Conservation (phyloP, 129 eudicot genomes). For the Flaveria trinervia region DNA sequence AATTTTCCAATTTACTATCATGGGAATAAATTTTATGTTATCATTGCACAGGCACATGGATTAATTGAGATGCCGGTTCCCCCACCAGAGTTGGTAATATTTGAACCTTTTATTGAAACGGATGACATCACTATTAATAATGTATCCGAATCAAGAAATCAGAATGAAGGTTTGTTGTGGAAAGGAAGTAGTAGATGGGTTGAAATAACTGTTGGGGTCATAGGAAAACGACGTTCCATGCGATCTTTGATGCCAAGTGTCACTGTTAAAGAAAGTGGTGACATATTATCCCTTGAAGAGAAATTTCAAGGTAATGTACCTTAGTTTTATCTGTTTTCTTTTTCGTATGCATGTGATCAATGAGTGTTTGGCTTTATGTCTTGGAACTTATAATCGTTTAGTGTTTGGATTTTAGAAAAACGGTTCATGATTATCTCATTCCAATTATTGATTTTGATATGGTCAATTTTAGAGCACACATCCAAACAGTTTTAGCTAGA, state of each 20-base stretch:
- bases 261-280: conserved; percentile 91
- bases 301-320: conserved; percentile 72
- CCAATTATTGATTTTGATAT: too few species aligned
- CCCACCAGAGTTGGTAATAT: conserved; percentile 77
- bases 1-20: not conserved
- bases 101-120: conserved; percentile 92
- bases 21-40: conserved; percentile 10
- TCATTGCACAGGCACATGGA: conserved; percentile 64
- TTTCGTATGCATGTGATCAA: not conserved
- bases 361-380: not conserved
- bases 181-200: conserved; percentile 92
- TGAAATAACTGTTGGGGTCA: conserved; percentile 87
- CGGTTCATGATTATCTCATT: not conserved
- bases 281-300: conserved; percentile 86
- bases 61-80: conserved; percentile 93
- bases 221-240: conserved; percentile 80
- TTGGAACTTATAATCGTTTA: not conserved
- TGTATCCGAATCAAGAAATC: conserved; percentile 51
- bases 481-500: not conserved
- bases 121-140: conserved; percentile 60
- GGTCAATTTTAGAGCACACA: not conserved
- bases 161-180: conserved; percentile 56
- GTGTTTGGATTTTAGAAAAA: not conserved
- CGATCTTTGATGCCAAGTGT: conserved; percentile 81
- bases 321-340: not conserved